Percentiles rank a stretch among this genome's conserved stretches.
phyloP scores from a whole-genome alignment of 1,284 basidiomycete species.

The Uromyces viciae-fabae region DNA sequence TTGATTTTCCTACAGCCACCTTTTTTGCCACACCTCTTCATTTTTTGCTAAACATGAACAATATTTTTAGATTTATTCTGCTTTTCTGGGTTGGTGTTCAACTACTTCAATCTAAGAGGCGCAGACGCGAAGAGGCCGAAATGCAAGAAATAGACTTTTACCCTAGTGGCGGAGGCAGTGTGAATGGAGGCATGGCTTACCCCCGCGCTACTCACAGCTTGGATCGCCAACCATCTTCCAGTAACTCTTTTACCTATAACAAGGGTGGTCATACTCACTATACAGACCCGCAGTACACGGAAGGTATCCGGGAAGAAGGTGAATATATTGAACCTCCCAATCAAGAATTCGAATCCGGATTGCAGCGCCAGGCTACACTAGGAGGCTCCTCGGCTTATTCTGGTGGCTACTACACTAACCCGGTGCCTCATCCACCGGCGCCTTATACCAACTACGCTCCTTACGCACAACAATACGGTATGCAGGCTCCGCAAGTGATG shows the following conservation, averaged over 20 bases:
- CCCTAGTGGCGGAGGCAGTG: conserved; percentile 17
- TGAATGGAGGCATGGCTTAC: not conserved
- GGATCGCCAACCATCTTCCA: not conserved
- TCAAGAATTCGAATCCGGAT: not conserved
- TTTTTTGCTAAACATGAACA: too few species aligned
- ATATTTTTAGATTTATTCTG: conserved; percentile 12
- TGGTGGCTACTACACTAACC: not conserved
- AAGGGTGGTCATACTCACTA: not conserved
- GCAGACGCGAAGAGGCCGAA: conserved; percentile 8
- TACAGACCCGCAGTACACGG: not conserved
- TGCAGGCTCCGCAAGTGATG: too few species aligned
- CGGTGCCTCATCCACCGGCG: not conserved
- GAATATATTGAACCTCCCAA: not conserved
- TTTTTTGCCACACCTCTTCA: too few species aligned
- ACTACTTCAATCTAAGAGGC: conserved; percentile 22
- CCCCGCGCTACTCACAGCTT: not conserved
- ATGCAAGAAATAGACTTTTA: conserved; percentile 38
- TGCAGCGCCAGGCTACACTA: conserved; percentile 5
- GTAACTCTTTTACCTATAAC: not conserved
- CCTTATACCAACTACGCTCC: not conserved
- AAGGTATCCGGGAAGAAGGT: not conserved
- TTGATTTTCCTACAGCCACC: not conserved
- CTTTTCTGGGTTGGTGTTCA: conserved; percentile 41
- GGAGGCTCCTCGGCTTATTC: not conserved
- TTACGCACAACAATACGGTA: not conserved